Evolutionary conservation across 1,284 basidiomycete genomes (phyloP), one percentile per base, ranked within the genome.

Genomic region (Bondarzewia mesenterica): DNA sequence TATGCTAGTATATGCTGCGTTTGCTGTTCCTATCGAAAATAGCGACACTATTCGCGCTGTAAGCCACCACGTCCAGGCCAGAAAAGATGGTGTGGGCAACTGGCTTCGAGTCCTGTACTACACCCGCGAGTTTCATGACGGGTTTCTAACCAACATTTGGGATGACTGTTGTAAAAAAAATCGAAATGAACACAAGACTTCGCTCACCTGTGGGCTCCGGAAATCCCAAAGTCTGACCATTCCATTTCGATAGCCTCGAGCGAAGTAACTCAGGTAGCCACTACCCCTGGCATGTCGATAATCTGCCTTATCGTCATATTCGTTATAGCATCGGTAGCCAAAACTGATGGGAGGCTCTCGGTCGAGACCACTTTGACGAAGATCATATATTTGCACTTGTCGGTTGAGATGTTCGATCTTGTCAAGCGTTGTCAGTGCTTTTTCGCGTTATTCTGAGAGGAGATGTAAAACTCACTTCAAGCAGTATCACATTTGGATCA

Each of bases 181-280:
- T 49, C 21, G 32, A 27, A 49, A 23, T 25, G 42, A 37, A 44
- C 18, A 12, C 21, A 40, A 42, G 15, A 16, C 48, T 40, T 32
- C n/a, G 51, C 61, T 47, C 62, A 74, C 74, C 65, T 71, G 71
- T 14, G 54, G 52, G 49, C 72, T 71, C 15, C 76, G 67, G 58
- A 68, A 72, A 56, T 79, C 77, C 74, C 77, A 80, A 20, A 75
- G 54, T 10, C 67, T 57, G 22, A 77, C 65, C 22, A 52, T 56
- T 10, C 71, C 71, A 54, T 78, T 75, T 41, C 62, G 57, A 58
- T 66, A 73, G 16, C 73, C 72, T 49, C 69, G 71, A 26, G 62
- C 70, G 57, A 77, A 77, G 49, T 71, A 65, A 38, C 62, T 63
- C 48, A 52, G 48, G 52, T 57, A 61, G n/a, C 63, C 54, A 36